Percentiles rank a stretch among this genome's conserved stretches.
Conservation (phyloP, 2,329 filamentous ascomycete genomes). For the Fusarium verrucosum region DNA sequence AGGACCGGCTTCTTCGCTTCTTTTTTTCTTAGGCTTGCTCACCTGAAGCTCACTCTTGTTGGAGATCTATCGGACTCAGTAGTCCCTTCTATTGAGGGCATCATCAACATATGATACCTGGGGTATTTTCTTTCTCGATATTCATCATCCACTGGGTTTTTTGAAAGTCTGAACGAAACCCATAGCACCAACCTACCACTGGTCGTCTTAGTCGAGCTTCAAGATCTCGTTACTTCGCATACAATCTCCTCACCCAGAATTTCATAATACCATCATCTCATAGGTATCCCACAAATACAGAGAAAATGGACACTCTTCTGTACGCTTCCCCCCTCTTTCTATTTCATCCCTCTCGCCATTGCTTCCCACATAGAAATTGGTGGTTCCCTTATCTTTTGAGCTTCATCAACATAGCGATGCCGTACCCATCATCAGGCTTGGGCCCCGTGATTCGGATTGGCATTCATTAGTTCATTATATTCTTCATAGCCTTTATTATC, state of each 20-base stretch:
- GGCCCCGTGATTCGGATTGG: neutral
- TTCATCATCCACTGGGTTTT: neutral
- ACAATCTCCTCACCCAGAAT: neutral
- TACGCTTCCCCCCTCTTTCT: slow-evolving; percentile 52
- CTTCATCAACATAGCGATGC: neutral
- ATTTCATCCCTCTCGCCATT: neutral
- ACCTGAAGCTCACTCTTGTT: slow-evolving; percentile 2
- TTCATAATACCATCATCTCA: neutral
- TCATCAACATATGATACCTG: neutral
- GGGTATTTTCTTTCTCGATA: neutral
- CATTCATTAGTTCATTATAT: neutral
- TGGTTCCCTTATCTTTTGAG: neutral
- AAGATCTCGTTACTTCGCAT: neutral
- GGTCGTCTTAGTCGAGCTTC: neutral
- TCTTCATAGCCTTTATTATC: neutral
- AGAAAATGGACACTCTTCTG: slow-evolving; percentile 69
- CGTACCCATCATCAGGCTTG: neutral
- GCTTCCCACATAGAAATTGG: neutral
- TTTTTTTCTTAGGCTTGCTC: slow-evolving; percentile 4
- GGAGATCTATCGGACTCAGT: slow-evolving; percentile 10
- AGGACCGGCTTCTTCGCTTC: slow-evolving; percentile 21
- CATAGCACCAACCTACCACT: neutral
- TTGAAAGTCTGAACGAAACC: neutral
- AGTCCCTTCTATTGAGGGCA: neutral
- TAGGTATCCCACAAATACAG: slow-evolving; percentile 18